Percentiles rank a stretch among this genome's conserved stretches.
Evolutionary conservation across 768 basidiomycete species (phyloP).

Genomic region (Rhodotorula paludigena): DNA sequence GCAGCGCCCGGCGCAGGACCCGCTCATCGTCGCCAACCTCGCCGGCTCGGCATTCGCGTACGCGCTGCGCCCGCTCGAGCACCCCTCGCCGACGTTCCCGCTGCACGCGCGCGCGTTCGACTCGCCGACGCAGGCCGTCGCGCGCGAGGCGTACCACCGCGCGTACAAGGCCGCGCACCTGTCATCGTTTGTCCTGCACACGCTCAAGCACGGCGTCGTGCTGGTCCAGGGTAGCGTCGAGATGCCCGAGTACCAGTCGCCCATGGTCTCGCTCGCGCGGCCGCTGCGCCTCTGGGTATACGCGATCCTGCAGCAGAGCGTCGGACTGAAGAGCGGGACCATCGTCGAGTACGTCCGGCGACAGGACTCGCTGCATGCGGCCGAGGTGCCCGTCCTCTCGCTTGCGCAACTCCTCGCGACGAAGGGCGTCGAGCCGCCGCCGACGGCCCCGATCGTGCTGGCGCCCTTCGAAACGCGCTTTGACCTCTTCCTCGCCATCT

Average conservation of each 20-base stretch:
- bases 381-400: conserved; percentile 1
- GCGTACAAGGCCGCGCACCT: conserved; percentile 20
- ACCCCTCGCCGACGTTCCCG: conserved; percentile 12
- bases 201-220: conserved; percentile 32
- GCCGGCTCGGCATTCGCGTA: conserved; percentile 21
- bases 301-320: conserved; percentile 15
- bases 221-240: conserved; percentile 11
- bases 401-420: neutral
- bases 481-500: neutral
- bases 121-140: neutral
- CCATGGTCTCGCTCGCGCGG: conserved; percentile 7
- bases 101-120: conserved; percentile 17
- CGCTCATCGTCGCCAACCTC: conserved; percentile 16
- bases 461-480: neutral
- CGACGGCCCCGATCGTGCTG: neutral
- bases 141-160: neutral
- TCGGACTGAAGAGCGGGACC: neutral
- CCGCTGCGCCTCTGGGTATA: conserved; percentile 23
- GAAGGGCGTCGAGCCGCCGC: neutral
- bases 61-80: conserved; percentile 9
- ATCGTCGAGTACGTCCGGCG: conserved; percentile 23
- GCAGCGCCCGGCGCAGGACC: neutral
- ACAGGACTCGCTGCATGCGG: conserved; percentile 4
- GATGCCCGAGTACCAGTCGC: conserved; percentile 7
- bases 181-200: conserved; percentile 11